Base-by-base conservation (phyloP, 176 grass and related monocot species). In the Eleusine coracana region DNA sequence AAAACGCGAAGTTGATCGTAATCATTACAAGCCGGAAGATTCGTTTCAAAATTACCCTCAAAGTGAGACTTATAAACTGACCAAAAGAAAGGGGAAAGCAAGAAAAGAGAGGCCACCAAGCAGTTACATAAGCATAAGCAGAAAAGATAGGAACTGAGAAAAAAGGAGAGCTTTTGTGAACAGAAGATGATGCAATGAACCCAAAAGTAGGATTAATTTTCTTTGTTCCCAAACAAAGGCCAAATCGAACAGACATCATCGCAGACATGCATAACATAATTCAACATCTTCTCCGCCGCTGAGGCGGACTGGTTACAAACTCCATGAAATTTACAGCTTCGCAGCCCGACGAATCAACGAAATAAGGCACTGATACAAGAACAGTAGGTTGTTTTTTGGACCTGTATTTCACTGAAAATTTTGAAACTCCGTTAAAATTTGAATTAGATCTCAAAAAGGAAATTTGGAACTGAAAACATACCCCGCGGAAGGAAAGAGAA, bases 111-210 rank as follows among this genome's bases (percentile, higher is more conserved):
- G 62, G 18, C 68, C 54, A 62, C 27, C 28, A 8, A 75, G 77
- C 77, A 75, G 85, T 87, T 81, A 34, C 70, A 74, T 20, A 71
- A 34, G 37, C 70, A 74, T 20, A 71, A 34, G 37, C 58, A 17
- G 28, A 74, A 80, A 81, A 31, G n/a, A 36, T 25, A 50, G 48
- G 17, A 68, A 80, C 70, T 28, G 77, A 50, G 60, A 52, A 80
- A 76, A 83, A 31, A 5, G 3, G 3, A 81, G 28, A 37, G 25
- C 62, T 75, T 86, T 69, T 49, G 62, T 48, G 27, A 81, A 20
- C 60, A 10, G 39, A 17, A 45, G 54, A 41, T 10, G 18, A 55
- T 50, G 67, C 42, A n/a, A 13, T 14, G 60, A 63, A 14, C 44
- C 38, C 17, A 0, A 73, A 72, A 86, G 64, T 46, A 51, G 52